A percentile compares a stretch with the other conserved stretches of the same genome.
Conservation (phyloP, 2,329 filamentous ascomycete genomes). For the Exophiala sideris region DNA sequence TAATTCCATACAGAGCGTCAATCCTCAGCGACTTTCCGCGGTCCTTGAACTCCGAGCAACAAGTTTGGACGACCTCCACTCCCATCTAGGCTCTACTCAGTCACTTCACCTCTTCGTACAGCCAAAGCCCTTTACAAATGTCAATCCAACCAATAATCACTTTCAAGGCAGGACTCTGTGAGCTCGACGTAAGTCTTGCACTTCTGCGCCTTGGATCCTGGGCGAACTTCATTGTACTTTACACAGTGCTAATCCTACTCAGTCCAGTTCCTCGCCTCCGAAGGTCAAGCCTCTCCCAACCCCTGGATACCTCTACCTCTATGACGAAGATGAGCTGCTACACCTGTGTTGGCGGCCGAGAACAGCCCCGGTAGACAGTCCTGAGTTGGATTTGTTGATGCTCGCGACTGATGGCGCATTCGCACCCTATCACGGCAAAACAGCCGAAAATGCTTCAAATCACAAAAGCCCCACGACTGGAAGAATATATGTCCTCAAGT, state of each 20-base stretch:
- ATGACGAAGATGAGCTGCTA: constrained; percentile 86
- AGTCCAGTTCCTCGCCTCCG: constrained; percentile 49
- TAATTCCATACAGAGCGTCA: too few species aligned
- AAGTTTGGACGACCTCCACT: too few species aligned
- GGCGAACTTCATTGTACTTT: background rate
- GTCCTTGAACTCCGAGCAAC: too few species aligned
- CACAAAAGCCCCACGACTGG: constrained; percentile 71
- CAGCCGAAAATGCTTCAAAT: constrained; percentile 54
- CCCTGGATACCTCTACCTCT: constrained; percentile 87
- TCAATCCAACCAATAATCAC: constrained; percentile 83
- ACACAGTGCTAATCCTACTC: background rate
- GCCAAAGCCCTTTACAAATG: constrained; percentile 53
- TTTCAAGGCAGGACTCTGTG: constrained; percentile 92
- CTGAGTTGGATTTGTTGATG: constrained; percentile 89
- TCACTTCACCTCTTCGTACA: constrained; percentile 11
- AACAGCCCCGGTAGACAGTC: constrained; percentile 63
- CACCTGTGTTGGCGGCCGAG: constrained; percentile 97
- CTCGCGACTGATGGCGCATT: constrained; percentile 87
- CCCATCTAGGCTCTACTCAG: background rate
- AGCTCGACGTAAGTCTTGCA: constrained; percentile 65
- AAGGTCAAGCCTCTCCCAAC: constrained; percentile 71
- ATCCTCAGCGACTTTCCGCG: too few species aligned
- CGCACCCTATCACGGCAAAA: constrained; percentile 67
- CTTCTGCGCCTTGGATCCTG: background rate
- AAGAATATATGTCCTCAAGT: constrained; percentile 90